Conservation (phyloP, 495 filamentous ascomycete species). For the Lophiotrema nucula region DNA sequence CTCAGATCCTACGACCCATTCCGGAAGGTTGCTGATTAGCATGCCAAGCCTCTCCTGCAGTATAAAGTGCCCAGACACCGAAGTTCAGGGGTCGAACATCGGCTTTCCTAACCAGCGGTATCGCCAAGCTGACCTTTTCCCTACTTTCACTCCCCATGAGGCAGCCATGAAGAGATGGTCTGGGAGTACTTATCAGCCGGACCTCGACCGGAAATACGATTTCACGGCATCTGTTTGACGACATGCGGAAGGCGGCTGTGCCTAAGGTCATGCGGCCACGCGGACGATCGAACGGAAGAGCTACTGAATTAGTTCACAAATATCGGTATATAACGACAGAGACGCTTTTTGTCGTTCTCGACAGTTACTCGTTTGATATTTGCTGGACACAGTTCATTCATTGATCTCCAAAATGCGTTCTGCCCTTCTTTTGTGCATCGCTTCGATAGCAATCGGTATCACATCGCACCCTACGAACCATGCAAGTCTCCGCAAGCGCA, state of each 20-base stretch:
- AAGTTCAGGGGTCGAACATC: not conserved
- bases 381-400: too few relatives aligned
- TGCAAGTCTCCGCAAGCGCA: not conserved
- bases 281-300: too few relatives aligned
- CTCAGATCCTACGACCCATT: too few relatives aligned
- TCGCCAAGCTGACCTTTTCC: not conserved
- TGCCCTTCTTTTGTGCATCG: not conserved
- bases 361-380: too few relatives aligned
- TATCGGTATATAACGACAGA: not conserved
- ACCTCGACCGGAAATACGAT: not conserved
- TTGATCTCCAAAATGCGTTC: not conserved
- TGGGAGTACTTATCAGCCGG: not conserved
- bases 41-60: not conserved
- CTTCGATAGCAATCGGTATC: not conserved
- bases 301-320: not conserved
- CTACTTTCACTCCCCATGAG: not conserved
- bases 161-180: not conserved
- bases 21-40: not conserved
- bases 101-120: not conserved
- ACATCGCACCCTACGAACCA: not conserved
- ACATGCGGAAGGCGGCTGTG: too few relatives aligned
- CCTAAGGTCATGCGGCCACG: too few relatives aligned
- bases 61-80: not conserved
- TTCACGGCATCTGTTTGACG: not conserved
- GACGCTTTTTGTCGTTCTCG: not conserved